A percentile compares a stretch with the other conserved stretches of the same genome.
Evolutionary conservation across 257 asterid species (phyloP).

Genomic region (Solanum virginianum): DNA sequence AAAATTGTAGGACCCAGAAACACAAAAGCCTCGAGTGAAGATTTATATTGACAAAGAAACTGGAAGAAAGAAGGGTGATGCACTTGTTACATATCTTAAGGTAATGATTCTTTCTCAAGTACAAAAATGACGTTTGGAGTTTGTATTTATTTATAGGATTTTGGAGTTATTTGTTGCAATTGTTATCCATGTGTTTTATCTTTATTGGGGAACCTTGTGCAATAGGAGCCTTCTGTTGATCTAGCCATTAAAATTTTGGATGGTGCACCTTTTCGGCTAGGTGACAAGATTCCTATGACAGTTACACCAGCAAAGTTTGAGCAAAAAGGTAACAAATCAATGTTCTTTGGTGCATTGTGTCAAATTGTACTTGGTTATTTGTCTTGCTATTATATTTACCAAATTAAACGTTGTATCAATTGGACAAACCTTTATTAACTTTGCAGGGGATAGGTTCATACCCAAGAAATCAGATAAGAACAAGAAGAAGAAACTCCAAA

Average conservation of each 20-base stretch:
- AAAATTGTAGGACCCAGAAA: slow-evolving; percentile 78
- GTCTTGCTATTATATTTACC: background rate
- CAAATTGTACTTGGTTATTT: background rate
- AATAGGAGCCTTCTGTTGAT: slow-evolving; percentile 93
- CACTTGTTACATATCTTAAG: slow-evolving; percentile 83
- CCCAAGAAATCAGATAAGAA: slow-evolving; percentile 78
- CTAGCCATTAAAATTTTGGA: slow-evolving; percentile 79
- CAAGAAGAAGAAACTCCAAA: slow-evolving; percentile 80
- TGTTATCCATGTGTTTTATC: background rate
- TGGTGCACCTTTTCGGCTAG: slow-evolving; percentile 74
- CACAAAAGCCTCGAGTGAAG: slow-evolving; percentile 86
- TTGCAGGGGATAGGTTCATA: slow-evolving; percentile 66
- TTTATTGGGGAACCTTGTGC: background rate
- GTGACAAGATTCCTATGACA: slow-evolving; percentile 60
- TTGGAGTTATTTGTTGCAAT: background rate
- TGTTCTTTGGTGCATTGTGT: slow-evolving; percentile 3
- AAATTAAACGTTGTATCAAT: background rate
- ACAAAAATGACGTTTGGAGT: background rate
- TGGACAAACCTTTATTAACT: slow-evolving; percentile 2
- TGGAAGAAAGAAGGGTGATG: slow-evolving; percentile 88
- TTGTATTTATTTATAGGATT: background rate
- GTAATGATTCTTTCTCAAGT: slow-evolving; percentile 26
- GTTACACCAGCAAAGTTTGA: slow-evolving; percentile 80
- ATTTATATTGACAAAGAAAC: slow-evolving; percentile 78
- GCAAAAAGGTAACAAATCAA: slow-evolving; percentile 65